Evolutionary conservation across 116 monocot species (phyloP).

Genomic region (Cymodocea nodosa): DNA sequence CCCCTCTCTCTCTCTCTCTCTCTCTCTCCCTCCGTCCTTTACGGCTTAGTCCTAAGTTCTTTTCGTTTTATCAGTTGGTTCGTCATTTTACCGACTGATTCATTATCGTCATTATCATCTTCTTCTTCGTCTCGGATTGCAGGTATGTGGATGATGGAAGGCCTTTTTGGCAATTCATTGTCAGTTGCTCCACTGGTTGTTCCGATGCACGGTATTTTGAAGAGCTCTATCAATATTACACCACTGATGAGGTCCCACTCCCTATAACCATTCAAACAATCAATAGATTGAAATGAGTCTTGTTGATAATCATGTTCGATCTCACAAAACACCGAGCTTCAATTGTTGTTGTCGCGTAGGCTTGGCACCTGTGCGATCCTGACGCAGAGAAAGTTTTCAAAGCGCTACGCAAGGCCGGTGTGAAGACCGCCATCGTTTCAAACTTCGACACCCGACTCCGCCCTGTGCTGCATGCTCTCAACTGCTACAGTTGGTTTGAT

Average conservation of each 20-base stretch:
- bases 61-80: too few relatives aligned
- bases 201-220: constrained; percentile 84
- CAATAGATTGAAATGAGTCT: too few relatives aligned
- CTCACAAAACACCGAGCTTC: too few relatives aligned
- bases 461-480: constrained; percentile 72
- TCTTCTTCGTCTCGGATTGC: constrained; percentile 3
- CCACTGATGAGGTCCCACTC: constrained; percentile 57
- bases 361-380: constrained; percentile 90
- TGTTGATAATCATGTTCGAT: too few relatives aligned
- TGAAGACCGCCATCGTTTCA: constrained; percentile 84
- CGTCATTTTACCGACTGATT: not conserved
- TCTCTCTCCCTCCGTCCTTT: too few relatives aligned
- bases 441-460: constrained; percentile 91
- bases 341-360: constrained; percentile 21
- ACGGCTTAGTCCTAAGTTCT: too few relatives aligned
- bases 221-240: constrained; percentile 91
- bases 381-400: constrained; percentile 71
- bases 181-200: constrained; percentile 86
- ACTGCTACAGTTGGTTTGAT: constrained; percentile 94
- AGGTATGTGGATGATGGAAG: constrained; percentile 98
- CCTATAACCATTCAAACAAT: too few relatives aligned
- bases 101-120: too few relatives aligned
- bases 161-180: constrained; percentile 94
- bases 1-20: too few relatives aligned
- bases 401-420: constrained; percentile 69